phyloP scores from a whole-genome alignment of 768 basidiomycete species.

The Russula sp. region DNA sequence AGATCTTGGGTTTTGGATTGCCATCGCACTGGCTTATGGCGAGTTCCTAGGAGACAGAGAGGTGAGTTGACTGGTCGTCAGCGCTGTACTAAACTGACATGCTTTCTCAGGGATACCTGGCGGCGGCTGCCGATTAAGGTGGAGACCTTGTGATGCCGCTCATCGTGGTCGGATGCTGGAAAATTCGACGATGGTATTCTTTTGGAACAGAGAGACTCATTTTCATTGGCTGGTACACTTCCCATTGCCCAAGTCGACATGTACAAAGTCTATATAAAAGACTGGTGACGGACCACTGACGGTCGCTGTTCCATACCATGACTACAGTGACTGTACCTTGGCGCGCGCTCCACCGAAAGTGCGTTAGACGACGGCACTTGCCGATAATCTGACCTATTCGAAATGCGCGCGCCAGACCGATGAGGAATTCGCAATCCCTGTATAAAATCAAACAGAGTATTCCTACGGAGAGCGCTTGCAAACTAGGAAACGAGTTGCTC shows the following conservation, averaged over 20 bases:
- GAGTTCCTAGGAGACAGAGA: conserved; percentile 76
- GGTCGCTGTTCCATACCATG: no score
- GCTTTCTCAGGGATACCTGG: conserved; percentile 30
- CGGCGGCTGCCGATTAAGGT: conserved; percentile 29
- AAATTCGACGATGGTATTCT: background rate
- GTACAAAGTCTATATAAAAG: no score
- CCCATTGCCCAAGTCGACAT: no score
- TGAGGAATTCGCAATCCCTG: conserved; percentile 79
- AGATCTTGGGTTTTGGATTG: conserved; percentile 73
- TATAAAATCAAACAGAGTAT: conserved; percentile 1
- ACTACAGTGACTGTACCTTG: no score
- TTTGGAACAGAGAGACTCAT: background rate
- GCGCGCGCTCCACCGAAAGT: no score
- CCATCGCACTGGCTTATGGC: conserved; percentile 65
- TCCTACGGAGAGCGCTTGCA: background rate
- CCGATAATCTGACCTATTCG: no score
- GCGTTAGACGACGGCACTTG: no score
- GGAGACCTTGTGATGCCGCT: background rate
- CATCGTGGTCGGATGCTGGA: background rate
- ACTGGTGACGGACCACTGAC: no score
- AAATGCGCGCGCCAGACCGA: conserved; percentile 46
- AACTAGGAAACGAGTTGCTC: no score
- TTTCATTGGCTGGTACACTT: background rate
- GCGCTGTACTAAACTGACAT: background rate
- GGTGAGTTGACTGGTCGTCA: conserved; percentile 38